Base-by-base conservation (phyloP, 306 rosid species). In the Citrullus mucosospermus region DNA sequence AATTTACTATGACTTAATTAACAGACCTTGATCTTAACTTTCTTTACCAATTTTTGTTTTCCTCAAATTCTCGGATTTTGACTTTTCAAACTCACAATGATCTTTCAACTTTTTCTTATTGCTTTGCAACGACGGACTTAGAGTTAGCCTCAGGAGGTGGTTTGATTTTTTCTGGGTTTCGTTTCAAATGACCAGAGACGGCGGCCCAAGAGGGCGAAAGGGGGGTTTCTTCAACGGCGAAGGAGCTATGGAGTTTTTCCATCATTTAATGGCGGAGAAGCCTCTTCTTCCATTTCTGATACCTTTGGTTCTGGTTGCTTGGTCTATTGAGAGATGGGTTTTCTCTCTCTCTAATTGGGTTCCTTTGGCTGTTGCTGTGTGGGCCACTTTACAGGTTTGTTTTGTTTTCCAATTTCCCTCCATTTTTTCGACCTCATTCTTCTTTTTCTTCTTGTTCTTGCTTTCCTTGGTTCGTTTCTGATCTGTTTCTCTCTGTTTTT, bases 281-380 rank as follows among this genome's bases (percentile, higher is more conserved):
- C 96, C 97, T 74, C 25, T 58, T 41, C 81, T 95, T 75, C 89
- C 89, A 7, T 78, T 83, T 81, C 81, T 92, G 76, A 38, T 95
- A 78, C 96, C 96, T 78, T 57, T 91, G 66, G 56, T 91, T 84
- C 80, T 95, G 82, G 34, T 88, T 81, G 93, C 87, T 87, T 95
- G 93, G 92, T 86, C 69, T 71, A 28, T 95, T 83, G 99, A 95
- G 90, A 91, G 86, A 86, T 95, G 97, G 99, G 43, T 93, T 53
- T 88, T 91, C 84, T 84, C 97, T 82, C 82, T 90, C 80, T 88
- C 99, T 80, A 91, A 87, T 75, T 95, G 97, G 97, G 89, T 95
- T 83, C 97, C 96, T 44, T 82, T 95, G 69, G 86, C 78, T 18
- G 88, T 86, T 67, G 97, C 92, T 63, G 92, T 92, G 0, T 92